Evolutionary conservation across 106 monocot species (phyloP).

Genomic region (Hemerocallis citrina): DNA sequence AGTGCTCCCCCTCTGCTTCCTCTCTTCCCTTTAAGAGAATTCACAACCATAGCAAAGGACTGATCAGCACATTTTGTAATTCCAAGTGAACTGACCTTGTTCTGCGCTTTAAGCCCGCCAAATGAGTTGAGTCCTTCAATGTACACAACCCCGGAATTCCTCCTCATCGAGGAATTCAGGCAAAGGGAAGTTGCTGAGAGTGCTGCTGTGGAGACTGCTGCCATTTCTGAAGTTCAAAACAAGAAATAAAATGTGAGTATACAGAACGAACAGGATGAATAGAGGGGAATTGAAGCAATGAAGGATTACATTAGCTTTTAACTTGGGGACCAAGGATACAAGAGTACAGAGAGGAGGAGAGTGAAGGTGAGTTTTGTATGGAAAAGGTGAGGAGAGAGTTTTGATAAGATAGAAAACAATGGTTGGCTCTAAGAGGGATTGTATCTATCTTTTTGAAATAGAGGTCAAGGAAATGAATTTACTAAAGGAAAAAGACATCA

Average conservation of each 20-base stretch:
- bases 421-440: too few species aligned
- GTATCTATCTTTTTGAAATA: too few species aligned
- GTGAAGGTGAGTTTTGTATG: slow-evolving; percentile 3
- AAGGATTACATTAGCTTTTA: background rate
- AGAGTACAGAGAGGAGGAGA: background rate
- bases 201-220: background rate
- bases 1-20: slow-evolving; percentile 30
- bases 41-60: slow-evolving; percentile 12
- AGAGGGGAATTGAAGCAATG: background rate
- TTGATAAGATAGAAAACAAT: background rate
- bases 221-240: slow-evolving; percentile 7
- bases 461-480: too few species aligned
- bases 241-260: background rate
- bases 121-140: slow-evolving; percentile 7
- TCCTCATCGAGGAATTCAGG: slow-evolving; percentile 9
- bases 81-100: background rate
- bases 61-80: background rate
- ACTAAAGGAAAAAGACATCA: too few species aligned
- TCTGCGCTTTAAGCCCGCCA: slow-evolving; percentile 5
- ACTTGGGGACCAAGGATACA: background rate
- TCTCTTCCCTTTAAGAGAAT: slow-evolving; percentile 16
- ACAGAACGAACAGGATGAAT: too few species aligned
- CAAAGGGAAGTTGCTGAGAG: slow-evolving; percentile 1
- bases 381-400: background rate
- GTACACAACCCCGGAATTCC: slow-evolving; percentile 1